phyloP scores from a whole-genome alignment of 192 early-diverging fungal species.

The Coemansia sp. region DNA sequence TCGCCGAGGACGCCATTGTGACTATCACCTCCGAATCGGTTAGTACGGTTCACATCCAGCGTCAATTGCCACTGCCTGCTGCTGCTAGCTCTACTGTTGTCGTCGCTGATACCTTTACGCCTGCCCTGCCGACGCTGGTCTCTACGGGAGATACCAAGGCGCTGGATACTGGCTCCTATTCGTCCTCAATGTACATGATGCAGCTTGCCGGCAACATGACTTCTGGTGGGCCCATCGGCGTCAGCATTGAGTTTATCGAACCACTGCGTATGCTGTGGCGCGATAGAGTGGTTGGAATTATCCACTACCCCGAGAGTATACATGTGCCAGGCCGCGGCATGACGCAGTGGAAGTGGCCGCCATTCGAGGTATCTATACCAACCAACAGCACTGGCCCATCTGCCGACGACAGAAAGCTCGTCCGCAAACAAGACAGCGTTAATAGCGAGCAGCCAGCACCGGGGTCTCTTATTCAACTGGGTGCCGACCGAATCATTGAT shows the following conservation, averaged over 20 bases:
- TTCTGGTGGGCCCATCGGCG: slow-evolving; percentile 46
- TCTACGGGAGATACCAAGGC: slow-evolving; percentile 11
- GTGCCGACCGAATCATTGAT: slow-evolving; percentile 1
- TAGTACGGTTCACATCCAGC: background rate
- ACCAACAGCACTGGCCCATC: background rate
- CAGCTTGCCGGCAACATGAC: slow-evolving; percentile 42
- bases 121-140: background rate
- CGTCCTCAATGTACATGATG: slow-evolving; percentile 28
- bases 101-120: background rate
- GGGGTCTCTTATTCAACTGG: slow-evolving; percentile 5
- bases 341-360: slow-evolving; percentile 42
- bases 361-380: slow-evolving; percentile 29
- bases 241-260: slow-evolving; percentile 50
- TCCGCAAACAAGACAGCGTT: background rate
- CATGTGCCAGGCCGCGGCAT: slow-evolving; percentile 39
- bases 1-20: background rate
- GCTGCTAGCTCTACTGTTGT: background rate
- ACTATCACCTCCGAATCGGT: slow-evolving; percentile 14
- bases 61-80: no score
- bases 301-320: slow-evolving; percentile 25
- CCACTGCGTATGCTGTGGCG: slow-evolving; percentile 46
- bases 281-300: slow-evolving; percentile 35
- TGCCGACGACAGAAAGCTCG: slow-evolving; percentile 1
- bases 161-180: slow-evolving; percentile 10
- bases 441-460: background rate